Evolutionary conservation across 257 asterid genomes (phyloP), one percentile per base, ranked within the genome.

Genomic region (Solanum tacnaense): DNA sequence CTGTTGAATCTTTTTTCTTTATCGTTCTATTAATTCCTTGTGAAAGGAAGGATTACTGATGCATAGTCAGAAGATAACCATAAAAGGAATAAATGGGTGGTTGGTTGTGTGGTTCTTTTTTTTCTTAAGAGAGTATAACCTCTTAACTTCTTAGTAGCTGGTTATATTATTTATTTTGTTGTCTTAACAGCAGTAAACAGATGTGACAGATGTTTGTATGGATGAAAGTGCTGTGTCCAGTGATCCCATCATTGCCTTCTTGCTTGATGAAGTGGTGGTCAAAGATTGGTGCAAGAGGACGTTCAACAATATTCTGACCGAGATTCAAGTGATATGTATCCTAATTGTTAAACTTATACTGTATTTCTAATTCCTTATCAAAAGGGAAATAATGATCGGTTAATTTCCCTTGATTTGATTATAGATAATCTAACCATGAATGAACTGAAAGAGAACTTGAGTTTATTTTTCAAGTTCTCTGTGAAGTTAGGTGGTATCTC

Each of bases 211-310:
- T 93, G 99, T 96, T 84, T 97, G 99, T 89, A 97, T 97, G 99
- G 98, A 97, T 91, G 99, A 97, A 92, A 93, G 90, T 91, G 99
- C 99, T 86, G 98, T 97, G 83, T 97, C 99, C 56, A 96, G 98
- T 91, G 99, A 97, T 94, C 98, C 99, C 41, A 93, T 96, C 76
- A 90, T 87, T 58, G 99, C 99, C 68, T 92, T 95, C 94, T 91
- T 97, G 91, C 98, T 97, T 82, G 99, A 97, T 91, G 99, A 94
- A 93, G 96, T 94, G 93, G 99, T 97, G 71, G 95, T 97, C 88
- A 95, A 93, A 91, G 99, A 96, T 91, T 97, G 99, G 99, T 97
- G 99, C 96, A 92, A 93, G 92, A 88, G 91, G 89, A 92, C 93
- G 36, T 97, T 95, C 92, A 90, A 89, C 88, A 94, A 76, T 86